These are phyloP conservation scores for Clarkia xantiana DNA, from an alignment of 345 rosid species.

Conservation along the genomic window DNA sequence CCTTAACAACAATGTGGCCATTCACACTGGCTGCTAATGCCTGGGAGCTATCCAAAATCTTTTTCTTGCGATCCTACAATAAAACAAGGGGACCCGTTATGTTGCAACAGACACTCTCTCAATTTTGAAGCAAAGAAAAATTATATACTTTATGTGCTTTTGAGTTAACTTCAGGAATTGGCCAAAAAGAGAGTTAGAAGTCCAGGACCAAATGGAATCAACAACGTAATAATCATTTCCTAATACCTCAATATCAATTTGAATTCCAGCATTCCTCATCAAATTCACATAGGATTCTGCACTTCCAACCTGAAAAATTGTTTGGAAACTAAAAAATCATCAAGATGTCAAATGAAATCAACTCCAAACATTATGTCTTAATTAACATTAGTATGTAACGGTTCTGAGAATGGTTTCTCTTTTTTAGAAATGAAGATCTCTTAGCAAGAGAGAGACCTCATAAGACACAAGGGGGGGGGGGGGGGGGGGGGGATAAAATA, in stretches of 20 bases:
- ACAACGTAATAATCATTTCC: neutral
- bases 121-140: neutral
- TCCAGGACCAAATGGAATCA: neutral
- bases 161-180: too few relatives aligned
- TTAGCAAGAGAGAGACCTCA: too few relatives aligned
- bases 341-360: too few relatives aligned
- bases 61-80: conserved; percentile 47
- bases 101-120: conserved; percentile 1
- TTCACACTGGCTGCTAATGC: conserved; percentile 54
- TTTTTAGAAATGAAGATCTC: too few relatives aligned
- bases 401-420: too few relatives aligned
- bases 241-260: conserved; percentile 59
- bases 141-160: neutral
- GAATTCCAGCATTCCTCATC: conserved; percentile 65
- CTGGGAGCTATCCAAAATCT: conserved; percentile 46
- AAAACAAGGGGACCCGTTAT: conserved; percentile 1
- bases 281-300: conserved; percentile 60
- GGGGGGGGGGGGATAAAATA: too few relatives aligned
- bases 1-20: conserved; percentile 41
- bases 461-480: too few relatives aligned
- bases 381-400: too few relatives aligned
- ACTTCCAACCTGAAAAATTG: conserved; percentile 40
- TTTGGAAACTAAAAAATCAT: neutral
- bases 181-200: too few relatives aligned
- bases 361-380: too few relatives aligned